Base-by-base conservation (phyloP, 208 protist genomes). In the Phytomonas sp. region DNA sequence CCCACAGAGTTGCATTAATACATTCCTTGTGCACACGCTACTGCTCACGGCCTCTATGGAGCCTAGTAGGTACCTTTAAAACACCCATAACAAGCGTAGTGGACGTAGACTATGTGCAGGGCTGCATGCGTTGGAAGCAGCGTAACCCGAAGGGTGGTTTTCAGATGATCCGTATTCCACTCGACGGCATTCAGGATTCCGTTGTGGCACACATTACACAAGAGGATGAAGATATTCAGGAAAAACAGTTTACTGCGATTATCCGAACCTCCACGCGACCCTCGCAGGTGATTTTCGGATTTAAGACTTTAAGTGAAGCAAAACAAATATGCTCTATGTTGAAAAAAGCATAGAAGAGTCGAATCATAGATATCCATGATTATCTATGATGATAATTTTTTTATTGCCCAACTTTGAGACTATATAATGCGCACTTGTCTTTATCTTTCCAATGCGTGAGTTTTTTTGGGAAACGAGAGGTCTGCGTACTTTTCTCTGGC, bases 1-100 rank as follows among this genome's bases (percentile, higher is more conserved):
- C 17, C 65, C 9, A 30, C 60, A 37, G 23, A 60, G 26, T 17
- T 26, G 56, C n/a, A 33, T 26, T 34, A 8, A 59, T 37, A 36
- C 68, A 37, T 26, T 37, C 36, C 2, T 31, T 33, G 40, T 20
- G 28, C 13, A 0, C 33, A 32, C 79, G 82, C 13, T 79, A 79
- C 60, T 88, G 87, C 74, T 76, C 80, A 34, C 83, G 68, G 3
- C 89, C 89, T 17, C 67, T 83, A 29, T 95, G 89, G 87, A 87
- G 80, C 68, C 79, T 95, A 30, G 80, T 95, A 20, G 89, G 89
- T 4, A 92, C 89, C 31, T 95, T 91, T 71, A 95, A 92, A 74
- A 87, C 81, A 23, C 73, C 69, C 23, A 73, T 92, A 43, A 71
- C 73, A 51, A 78, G 80, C 31, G 73, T 95, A 17, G 89, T 95